Evolutionary conservation across 2,329 filamentous ascomycete genomes (phyloP).

Genomic region (Penicillium sp.): DNA sequence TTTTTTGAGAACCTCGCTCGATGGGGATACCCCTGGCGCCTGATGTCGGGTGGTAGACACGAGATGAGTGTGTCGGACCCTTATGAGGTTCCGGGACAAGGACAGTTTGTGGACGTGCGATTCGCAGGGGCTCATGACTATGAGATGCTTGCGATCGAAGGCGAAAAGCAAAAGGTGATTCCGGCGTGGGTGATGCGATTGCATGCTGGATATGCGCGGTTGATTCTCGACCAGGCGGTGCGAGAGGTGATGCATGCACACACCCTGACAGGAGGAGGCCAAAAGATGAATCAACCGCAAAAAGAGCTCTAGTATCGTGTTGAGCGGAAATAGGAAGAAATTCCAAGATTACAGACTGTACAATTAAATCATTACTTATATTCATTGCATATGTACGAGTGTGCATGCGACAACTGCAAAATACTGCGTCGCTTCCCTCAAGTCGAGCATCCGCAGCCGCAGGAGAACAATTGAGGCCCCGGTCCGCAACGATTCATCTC

Average conservation of each 20-base stretch:
- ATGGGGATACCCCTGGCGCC: constrained; percentile 27
- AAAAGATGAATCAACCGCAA: neutral
- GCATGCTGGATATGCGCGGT: constrained; percentile 24
- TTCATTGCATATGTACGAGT: too few species aligned
- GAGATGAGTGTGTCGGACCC: constrained; percentile 24
- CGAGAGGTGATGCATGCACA: constrained; percentile 9
- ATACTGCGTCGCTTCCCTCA: too few species aligned
- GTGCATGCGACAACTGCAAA: too few species aligned
- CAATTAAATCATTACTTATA: too few species aligned
- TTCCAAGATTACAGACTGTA: too few species aligned
- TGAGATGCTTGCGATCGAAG: constrained; percentile 18
- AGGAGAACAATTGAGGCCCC: too few species aligned
- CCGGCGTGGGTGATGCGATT: constrained; percentile 19
- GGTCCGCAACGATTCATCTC: neutral
- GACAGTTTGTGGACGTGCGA: constrained; percentile 22
- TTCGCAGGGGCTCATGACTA: constrained; percentile 26
- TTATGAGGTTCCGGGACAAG: constrained; percentile 10
- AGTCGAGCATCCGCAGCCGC: too few species aligned
- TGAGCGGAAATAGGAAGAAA: too few species aligned
- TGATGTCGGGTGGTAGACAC: constrained; percentile 21
- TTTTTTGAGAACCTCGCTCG: constrained; percentile 24
- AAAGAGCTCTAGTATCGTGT: too few species aligned
- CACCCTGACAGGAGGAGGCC: neutral
- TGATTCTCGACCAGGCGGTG: constrained; percentile 21
- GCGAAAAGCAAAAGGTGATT: constrained; percentile 20